Evolutionary conservation across 331 rosid genomes (phyloP).

Genomic region (Saraca asoca): DNA sequence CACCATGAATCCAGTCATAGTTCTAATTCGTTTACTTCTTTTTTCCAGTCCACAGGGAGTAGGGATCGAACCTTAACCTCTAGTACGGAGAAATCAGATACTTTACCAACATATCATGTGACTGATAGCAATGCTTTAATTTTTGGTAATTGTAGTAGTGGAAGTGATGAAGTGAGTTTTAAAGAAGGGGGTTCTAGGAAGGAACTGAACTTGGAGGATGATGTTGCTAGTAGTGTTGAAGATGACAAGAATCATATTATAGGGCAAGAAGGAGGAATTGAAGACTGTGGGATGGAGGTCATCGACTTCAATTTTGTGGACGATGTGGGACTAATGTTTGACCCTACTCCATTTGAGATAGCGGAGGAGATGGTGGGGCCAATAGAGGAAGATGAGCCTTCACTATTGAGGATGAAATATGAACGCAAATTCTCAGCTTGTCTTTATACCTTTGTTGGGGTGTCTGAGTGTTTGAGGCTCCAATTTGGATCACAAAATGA

Average conservation of each 20-base stretch:
- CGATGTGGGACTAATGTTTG: constrained; percentile 27
- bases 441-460: constrained; percentile 52
- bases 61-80: no score
- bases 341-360: constrained; percentile 45
- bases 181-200: constrained; percentile 22
- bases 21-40: constrained; percentile 1
- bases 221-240: background rate
- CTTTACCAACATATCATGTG: no score
- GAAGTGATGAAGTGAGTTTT: constrained; percentile 29
- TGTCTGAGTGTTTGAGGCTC: constrained; percentile 55
- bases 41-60: no score
- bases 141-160: constrained; percentile 12
- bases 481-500: constrained; percentile 41
- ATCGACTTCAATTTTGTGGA: constrained; percentile 45
- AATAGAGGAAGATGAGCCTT: constrained; percentile 37
- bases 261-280: constrained; percentile 8
- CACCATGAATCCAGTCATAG: constrained; percentile 20
- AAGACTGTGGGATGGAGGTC: constrained; percentile 30
- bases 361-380: constrained; percentile 50
- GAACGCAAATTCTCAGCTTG: constrained; percentile 57
- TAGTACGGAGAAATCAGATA: no score
- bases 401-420: constrained; percentile 38
- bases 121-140: background rate
- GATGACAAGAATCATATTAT: constrained; percentile 29
- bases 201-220: background rate